Base-by-base conservation (phyloP, 345 rosid species). In the Linum trigynum region DNA sequence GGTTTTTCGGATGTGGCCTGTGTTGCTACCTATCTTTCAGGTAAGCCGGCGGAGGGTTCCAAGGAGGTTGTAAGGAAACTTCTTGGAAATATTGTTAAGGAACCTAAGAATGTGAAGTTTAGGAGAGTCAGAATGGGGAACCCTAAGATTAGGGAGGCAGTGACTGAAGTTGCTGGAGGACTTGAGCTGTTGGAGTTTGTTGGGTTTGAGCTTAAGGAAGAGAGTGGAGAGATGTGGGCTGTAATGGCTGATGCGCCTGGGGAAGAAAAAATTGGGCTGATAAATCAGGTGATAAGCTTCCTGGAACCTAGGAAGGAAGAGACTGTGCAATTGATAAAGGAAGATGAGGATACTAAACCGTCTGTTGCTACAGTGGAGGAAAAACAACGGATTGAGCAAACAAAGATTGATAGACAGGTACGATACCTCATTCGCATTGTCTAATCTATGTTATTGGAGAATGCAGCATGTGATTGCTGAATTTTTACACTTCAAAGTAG, bases 361-460 rank as follows among this genome's bases (percentile, higher is more conserved):
- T 71, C 74, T 63, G 67, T 65, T 57, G 74, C 77, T 76, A 69
- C 84, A 45, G 69, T 65, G 39, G 68, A 55, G 60, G 71, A 63
- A 61, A 77, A 64, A 65, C 80, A 80, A 69, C 68, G 63, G 39
- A 66, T 63, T 57, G 86, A 80, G 72, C 85, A 75, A 3, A 79
- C 83, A 75, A 85, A 82, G 76, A 78, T 87, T 38, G 96, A 87
- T 69, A 82, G 98, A 78, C 86, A 92, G 89, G 98, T 92, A 73
- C 43, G 14, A 65, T 36, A 1, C 32, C 32, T 23, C 32, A 23
- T 23, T 23, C 32, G 32, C 32, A 23, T 48, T 48, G 53, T 15
- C 50, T 43, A 5, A 42, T 6, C 5, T 42, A 42, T 42, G 8
- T 42, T 42, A 10, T 61, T 6, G 36, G 67, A 40, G 56, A n/a